Evolutionary conservation across 2,329 filamentous ascomycete genomes (phyloP).

Genomic region (Phoma sp.): DNA sequence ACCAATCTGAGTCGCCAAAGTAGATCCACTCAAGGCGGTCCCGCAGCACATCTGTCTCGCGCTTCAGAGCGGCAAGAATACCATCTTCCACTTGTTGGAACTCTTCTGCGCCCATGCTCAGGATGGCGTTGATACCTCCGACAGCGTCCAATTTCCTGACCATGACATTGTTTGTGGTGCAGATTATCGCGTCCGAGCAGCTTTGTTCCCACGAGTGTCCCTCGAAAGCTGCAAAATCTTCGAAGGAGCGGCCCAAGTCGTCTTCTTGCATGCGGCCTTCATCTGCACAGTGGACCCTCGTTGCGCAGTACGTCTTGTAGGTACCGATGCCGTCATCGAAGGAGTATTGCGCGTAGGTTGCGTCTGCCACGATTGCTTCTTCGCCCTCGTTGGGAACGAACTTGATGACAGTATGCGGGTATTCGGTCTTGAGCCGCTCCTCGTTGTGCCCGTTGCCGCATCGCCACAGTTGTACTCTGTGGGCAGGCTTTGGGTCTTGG

Average conservation of each 20-base stretch:
- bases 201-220: not conserved
- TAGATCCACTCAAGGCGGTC: not conserved
- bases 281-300: not conserved
- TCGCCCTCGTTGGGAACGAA: not conserved
- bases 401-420: not conserved
- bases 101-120: not conserved
- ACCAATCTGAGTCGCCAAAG: not conserved
- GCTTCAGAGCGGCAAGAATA: not conserved
- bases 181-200: not conserved
- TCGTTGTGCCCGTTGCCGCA: not conserved
- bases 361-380: constrained; percentile 1
- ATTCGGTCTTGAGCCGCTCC: not conserved
- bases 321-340: constrained; percentile 1
- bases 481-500: not conserved
- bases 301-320: not conserved
- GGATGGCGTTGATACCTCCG: not conserved
- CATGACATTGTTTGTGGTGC: constrained; percentile 2
- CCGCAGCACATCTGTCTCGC: not conserved
- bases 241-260: not conserved
- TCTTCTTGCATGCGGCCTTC: not conserved
- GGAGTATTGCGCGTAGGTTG: constrained; percentile 1
- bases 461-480: not conserved
- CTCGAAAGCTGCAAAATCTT: not conserved
- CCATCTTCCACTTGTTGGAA: not conserved
- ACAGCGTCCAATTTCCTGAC: not conserved